A percentile compares a stretch with the other conserved stretches of the same genome.
Conservation (phyloP, 78 protist genomes). For the Dictyostelium purpureum region DNA sequence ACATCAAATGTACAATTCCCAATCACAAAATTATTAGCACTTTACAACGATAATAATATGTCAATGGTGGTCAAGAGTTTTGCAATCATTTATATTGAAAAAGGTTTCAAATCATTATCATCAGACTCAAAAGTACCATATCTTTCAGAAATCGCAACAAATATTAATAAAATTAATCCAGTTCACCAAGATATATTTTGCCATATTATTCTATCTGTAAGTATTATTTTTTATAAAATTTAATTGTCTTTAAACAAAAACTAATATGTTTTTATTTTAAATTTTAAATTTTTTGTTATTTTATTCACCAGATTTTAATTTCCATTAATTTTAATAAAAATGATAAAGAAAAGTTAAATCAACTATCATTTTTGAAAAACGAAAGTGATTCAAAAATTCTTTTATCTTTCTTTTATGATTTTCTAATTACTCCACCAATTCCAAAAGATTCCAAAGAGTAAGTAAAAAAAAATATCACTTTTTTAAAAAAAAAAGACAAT, state of each 20-base stretch:
- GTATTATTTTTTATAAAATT: background rate
- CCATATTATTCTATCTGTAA: slow-evolving; percentile 47
- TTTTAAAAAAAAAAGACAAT: background rate
- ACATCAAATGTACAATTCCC: slow-evolving; percentile 29
- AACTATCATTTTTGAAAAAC: background rate
- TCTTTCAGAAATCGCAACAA: background rate
- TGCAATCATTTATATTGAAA: slow-evolving; percentile 69
- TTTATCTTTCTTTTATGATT: slow-evolving; percentile 42
- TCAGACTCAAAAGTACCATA: background rate
- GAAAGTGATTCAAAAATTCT: slow-evolving; percentile 27
- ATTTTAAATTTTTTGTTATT: background rate
- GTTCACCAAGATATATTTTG: slow-evolving; percentile 66
- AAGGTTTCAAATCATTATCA: slow-evolving; percentile 35
- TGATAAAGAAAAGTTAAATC: slow-evolving; percentile 19
- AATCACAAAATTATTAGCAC: slow-evolving; percentile 3
- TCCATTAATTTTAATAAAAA: background rate
- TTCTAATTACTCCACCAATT: slow-evolving; percentile 17
- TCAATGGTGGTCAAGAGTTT: slow-evolving; percentile 24
- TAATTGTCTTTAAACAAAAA: background rate
- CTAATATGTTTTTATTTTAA: background rate
- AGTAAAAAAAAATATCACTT: background rate
- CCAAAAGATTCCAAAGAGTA: background rate
- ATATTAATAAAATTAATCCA: background rate
- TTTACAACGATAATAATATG: background rate
- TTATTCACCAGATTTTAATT: background rate